phyloP scores from a whole-genome alignment of 345 rosid genomes.

The Salix caprea region DNA sequence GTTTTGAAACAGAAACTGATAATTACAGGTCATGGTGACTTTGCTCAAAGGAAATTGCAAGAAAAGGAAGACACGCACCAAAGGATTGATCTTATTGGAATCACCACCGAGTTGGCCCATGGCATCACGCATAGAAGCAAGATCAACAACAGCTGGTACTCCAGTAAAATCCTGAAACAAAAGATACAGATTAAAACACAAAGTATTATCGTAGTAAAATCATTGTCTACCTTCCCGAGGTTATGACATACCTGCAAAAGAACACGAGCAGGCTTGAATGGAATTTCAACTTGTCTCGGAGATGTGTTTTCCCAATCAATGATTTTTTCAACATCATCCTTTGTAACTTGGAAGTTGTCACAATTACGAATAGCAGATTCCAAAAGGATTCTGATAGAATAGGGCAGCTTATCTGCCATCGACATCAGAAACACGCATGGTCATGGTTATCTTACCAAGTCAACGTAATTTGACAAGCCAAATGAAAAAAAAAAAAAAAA shows the following conservation, averaged over 20 bases:
- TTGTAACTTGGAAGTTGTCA: conserved; percentile 92
- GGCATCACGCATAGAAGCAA: conserved; percentile 99
- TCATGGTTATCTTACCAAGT: background rate
- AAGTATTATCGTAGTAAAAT: background rate
- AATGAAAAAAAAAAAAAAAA: background rate
- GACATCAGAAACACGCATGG: conserved; percentile 5
- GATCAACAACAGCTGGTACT: conserved; percentile 99
- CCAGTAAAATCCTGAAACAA: conserved; percentile 90
- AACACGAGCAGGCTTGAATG: conserved; percentile 98
- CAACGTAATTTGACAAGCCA: background rate
- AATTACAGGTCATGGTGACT: background rate
- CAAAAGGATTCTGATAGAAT: conserved; percentile 86
- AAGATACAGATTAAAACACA: conserved; percentile 12
- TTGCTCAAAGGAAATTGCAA: background rate
- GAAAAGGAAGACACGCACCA: conserved; percentile 36
- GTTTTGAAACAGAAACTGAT: background rate
- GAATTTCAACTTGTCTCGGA: conserved; percentile 94
- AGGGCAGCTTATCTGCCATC: conserved; percentile 73
- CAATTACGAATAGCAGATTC: conserved; percentile 96
- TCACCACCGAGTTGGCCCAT: conserved; percentile 89
- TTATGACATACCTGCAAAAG: conserved; percentile 64
- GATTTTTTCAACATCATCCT: conserved; percentile 91
- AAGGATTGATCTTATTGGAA: conserved; percentile 81
- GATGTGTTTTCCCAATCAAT: conserved; percentile 87
- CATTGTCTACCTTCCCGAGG: background rate